phyloP scores from a whole-genome alignment of 1,284 basidiomycete species.

The Schizophyllum amplum region DNA sequence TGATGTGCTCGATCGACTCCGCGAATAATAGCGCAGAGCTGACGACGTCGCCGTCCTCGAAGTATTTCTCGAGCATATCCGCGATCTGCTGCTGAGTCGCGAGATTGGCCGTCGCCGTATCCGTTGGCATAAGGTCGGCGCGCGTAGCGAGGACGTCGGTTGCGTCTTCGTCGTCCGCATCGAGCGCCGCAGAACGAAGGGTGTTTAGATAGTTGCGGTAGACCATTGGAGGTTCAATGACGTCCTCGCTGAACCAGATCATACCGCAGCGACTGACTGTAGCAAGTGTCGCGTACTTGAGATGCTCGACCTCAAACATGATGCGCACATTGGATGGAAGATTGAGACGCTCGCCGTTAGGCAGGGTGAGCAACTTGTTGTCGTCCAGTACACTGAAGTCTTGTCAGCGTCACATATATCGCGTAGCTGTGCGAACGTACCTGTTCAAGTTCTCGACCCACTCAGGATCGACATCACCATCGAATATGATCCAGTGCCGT shows the following conservation, averaged over 20 bases:
- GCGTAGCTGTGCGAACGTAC: slow-evolving; percentile 31
- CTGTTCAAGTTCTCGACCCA: slow-evolving; percentile 99
- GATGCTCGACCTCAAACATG: slow-evolving; percentile 99
- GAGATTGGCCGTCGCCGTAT: slow-evolving; percentile 51
- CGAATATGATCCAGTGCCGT: slow-evolving; percentile 99
- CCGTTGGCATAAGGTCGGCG: slow-evolving; percentile 40
- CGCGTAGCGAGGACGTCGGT: slow-evolving; percentile 56
- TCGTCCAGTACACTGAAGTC: slow-evolving; percentile 87
- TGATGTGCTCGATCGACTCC: slow-evolving; percentile 86
- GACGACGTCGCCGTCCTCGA: slow-evolving; percentile 79
- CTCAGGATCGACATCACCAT: slow-evolving; percentile 99
- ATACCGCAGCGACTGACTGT: slow-evolving; percentile 99
- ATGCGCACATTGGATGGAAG: slow-evolving; percentile 96
- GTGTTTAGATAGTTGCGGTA: slow-evolving; percentile 85
- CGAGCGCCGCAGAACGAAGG: slow-evolving; percentile 72
- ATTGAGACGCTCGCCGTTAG: slow-evolving; percentile 97
- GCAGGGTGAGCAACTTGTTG: slow-evolving; percentile 95
- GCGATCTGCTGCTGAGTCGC: slow-evolving; percentile 80
- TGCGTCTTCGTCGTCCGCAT: slow-evolving; percentile 85
- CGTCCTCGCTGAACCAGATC: slow-evolving; percentile 99
- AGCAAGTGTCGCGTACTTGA: slow-evolving; percentile 94
- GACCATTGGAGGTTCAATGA: slow-evolving; percentile 88
- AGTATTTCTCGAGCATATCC: slow-evolving; percentile 72
- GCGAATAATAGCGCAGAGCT: slow-evolving; percentile 75
- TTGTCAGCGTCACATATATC: slow-evolving; percentile 8